Conservation (phyloP, 176 grass and related monocot genomes). For the Hsuehochloa calcarea region DNA sequence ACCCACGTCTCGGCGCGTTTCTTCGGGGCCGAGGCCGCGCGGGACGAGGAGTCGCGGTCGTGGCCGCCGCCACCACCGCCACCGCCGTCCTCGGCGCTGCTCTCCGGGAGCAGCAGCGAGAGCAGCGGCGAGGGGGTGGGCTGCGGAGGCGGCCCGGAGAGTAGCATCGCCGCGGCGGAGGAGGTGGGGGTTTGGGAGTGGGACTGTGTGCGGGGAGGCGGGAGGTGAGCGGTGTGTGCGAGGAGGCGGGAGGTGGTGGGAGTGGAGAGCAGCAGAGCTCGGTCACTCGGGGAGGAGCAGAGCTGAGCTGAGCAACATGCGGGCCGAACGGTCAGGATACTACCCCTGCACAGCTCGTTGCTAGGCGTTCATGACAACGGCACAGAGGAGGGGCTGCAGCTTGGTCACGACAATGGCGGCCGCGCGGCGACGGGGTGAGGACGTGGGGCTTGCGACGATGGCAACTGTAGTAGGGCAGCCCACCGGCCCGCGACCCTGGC, state of each 20-base stretch:
- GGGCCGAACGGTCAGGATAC: neutral
- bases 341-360: too few species aligned
- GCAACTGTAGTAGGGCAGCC: too few species aligned
- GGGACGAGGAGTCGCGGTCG: conserved; percentile 49
- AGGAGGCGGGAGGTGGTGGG: neutral
- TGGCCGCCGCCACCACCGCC: conserved; percentile 32
- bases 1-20: conserved; percentile 98
- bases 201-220: neutral
- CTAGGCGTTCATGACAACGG: too few species aligned
- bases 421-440: too few species aligned
- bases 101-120: conserved; percentile 58
- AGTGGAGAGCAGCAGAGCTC: conserved; percentile 9
- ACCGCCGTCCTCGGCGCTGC: conserved; percentile 70
- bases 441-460: too few species aligned
- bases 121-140: conserved; percentile 50
- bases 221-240: neutral
- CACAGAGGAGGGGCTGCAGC: too few species aligned
- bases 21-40: conserved; percentile 61
- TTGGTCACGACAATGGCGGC: too few species aligned
- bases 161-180: conserved; percentile 50
- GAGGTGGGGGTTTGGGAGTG: neutral
- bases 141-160: conserved; percentile 47
- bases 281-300: neutral
- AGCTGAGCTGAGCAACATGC: neutral
- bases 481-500: too few species aligned